Evolutionary conservation across 1,284 basidiomycete genomes (phyloP).

Genomic region (Naganishia sp.): DNA sequence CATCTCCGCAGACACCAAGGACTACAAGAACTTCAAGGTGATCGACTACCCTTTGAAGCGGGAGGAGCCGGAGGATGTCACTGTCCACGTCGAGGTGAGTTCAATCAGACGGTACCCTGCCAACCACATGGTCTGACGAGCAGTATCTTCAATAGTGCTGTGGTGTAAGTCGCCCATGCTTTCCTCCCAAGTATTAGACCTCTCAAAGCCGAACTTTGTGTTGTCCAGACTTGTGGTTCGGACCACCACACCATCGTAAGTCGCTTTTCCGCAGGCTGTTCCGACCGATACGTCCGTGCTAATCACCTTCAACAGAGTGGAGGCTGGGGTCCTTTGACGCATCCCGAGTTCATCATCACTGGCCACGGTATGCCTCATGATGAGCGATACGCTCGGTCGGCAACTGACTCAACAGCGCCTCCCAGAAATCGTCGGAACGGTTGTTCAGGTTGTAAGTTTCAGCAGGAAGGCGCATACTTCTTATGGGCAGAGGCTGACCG

Average conservation of each 20-base stretch:
- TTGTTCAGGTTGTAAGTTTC: slow-evolving; percentile 49
- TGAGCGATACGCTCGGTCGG: neutral
- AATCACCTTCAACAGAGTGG: slow-evolving; percentile 35
- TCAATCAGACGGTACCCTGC: too few species aligned
- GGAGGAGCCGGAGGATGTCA: slow-evolving; percentile 63
- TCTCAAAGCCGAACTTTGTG: neutral
- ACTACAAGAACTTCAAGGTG: slow-evolving; percentile 56
- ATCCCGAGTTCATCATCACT: slow-evolving; percentile 51
- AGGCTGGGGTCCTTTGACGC: slow-evolving; percentile 50
- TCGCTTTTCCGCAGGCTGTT: neutral
- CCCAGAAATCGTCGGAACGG: slow-evolving; percentile 53
- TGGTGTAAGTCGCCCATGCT: slow-evolving; percentile 42
- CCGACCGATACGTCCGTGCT: neutral
- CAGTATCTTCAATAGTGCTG: slow-evolving; percentile 37
- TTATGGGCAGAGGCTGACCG: neutral
- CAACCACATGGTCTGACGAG: too few species aligned
- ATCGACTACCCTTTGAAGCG: slow-evolving; percentile 67
- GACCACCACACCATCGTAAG: slow-evolving; percentile 51
- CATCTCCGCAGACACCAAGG: slow-evolving; percentile 10
- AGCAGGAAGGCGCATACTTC: neutral
- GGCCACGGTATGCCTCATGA: slow-evolving; percentile 48
- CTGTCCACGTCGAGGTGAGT: slow-evolving; percentile 70
- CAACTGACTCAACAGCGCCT: neutral
- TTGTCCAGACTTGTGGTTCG: slow-evolving; percentile 32
- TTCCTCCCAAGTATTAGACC: too few species aligned